phyloP scores from a whole-genome alignment of 1,139 yeast species.

The Pichia cactophila region DNA sequence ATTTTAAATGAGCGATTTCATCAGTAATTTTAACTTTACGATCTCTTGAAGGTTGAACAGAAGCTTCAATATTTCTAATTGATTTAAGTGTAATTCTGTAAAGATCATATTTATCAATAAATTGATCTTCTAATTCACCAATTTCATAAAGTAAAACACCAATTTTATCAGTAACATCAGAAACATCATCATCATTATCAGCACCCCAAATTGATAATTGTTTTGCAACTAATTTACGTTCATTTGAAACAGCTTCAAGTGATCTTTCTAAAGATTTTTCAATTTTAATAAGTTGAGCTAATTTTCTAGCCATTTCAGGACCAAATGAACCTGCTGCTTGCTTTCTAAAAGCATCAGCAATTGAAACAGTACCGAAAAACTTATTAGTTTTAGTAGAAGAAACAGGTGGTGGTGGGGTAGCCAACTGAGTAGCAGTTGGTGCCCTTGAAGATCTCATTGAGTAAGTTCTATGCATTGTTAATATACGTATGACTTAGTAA shows the following conservation, averaged over 20 bases:
- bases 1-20: constrained; percentile 94
- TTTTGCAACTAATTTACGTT: constrained; percentile 94
- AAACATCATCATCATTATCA: constrained; percentile 93
- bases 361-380: constrained; percentile 87
- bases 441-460: constrained; percentile 93
- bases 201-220: constrained; percentile 97
- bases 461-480: constrained; percentile 90
- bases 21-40: constrained; percentile 96
- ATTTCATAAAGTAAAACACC: constrained; percentile 94
- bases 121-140: constrained; percentile 97
- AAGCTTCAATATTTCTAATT: constrained; percentile 91
- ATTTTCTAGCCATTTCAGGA: constrained; percentile 88
- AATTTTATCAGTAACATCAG: constrained; percentile 94
- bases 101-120: constrained; percentile 95
- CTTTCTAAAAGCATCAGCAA: constrained; percentile 61
- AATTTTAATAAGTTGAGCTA: constrained; percentile 85
- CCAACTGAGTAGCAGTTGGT: constrained; percentile 93
- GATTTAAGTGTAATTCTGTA: constrained; percentile 94
- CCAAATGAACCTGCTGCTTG: constrained; percentile 90
- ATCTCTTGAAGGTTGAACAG: constrained; percentile 97
- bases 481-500: not conserved
- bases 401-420: constrained; percentile 91
- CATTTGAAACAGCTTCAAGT: constrained; percentile 86
- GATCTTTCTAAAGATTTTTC: constrained; percentile 96
- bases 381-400: constrained; percentile 73